Conservation (phyloP, 768 basidiomycete genomes). For the Aureoboletus auriporus region DNA sequence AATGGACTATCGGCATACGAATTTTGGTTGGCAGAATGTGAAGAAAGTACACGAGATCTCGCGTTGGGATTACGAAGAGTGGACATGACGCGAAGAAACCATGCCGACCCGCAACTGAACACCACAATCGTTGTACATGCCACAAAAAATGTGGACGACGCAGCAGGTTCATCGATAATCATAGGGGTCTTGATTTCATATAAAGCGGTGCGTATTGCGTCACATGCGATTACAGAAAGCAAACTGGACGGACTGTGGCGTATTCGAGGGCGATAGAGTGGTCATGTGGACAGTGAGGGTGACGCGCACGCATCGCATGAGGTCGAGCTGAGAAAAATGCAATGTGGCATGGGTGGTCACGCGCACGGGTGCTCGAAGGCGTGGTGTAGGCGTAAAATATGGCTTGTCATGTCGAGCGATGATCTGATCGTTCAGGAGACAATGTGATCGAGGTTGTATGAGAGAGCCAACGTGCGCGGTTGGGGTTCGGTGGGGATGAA, state of each 20-base stretch:
- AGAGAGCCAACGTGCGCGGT: constrained; percentile 1
- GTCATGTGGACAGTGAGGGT: constrained; percentile 9
- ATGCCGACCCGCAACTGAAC: not conserved
- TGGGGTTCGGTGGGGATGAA: constrained; percentile 11
- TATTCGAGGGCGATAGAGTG: constrained; percentile 21
- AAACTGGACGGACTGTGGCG: constrained; percentile 6
- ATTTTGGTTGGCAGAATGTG: not conserved
- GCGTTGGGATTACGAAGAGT: constrained; percentile 1
- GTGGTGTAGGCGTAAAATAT: constrained; percentile 8
- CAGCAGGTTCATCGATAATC: constrained; percentile 19
- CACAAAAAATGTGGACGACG: constrained; percentile 3
- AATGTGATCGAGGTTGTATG: not conserved
- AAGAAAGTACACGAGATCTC: constrained; percentile 5
- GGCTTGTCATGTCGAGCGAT: not conserved
- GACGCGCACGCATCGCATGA: not conserved
- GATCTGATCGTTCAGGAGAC: constrained; percentile 13
- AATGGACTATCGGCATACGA: not conserved
- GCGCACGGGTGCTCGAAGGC: constrained; percentile 6
- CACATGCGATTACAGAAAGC: no score
- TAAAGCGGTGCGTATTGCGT: constrained; percentile 17
- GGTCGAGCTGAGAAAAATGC: constrained; percentile 3
- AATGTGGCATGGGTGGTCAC: constrained; percentile 5
- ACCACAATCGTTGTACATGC: constrained; percentile 3
- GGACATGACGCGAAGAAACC: constrained; percentile 6
- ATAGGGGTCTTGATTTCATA: constrained; percentile 28